These are phyloP conservation scores for Ricinus communis DNA, from an alignment of 345 rosid species.

Conservation along the genomic window DNA sequence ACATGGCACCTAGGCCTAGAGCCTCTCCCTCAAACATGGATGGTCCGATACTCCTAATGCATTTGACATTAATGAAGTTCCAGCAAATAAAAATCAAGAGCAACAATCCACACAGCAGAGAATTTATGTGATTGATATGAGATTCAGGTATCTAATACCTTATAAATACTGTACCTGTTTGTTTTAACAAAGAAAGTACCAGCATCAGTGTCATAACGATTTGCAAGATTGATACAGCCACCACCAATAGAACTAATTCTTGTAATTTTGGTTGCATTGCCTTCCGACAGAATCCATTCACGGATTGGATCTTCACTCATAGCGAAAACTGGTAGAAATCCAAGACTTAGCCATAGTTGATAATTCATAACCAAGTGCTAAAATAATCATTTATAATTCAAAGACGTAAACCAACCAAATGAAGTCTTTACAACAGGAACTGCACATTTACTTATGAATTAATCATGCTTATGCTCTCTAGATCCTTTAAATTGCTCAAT, in stretches of 20 bases:
- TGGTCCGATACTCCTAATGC: conserved; percentile 72
- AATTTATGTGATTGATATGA: background rate
- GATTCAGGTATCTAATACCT: background rate
- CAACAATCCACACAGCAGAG: background rate
- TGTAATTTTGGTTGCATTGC: conserved; percentile 71
- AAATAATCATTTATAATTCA: too few species aligned
- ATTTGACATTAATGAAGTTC: conserved; percentile 15
- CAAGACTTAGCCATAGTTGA: conserved; percentile 12
- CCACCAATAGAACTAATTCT: conserved; percentile 78
- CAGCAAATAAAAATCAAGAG: conserved; percentile 3
- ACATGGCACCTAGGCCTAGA: conserved; percentile 89
- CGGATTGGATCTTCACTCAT: conserved; percentile 79
- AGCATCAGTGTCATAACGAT: conserved; percentile 73
- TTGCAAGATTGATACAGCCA: conserved; percentile 87
- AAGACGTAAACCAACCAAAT: too few species aligned
- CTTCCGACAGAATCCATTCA: conserved; percentile 84
- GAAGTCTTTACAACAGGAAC: too few species aligned
- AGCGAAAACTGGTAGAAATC: conserved; percentile 53
- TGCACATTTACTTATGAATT: too few species aligned
- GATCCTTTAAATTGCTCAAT: too few species aligned
- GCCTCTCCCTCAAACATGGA: conserved; percentile 91
- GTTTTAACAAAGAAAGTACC: conserved; percentile 87
- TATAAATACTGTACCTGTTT: conserved; percentile 49
- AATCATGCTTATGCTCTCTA: too few species aligned
- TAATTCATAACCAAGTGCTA: background rate